phyloP scores from a whole-genome alignment of 306 rosid genomes.

The Cucurbita maxima region DNA sequence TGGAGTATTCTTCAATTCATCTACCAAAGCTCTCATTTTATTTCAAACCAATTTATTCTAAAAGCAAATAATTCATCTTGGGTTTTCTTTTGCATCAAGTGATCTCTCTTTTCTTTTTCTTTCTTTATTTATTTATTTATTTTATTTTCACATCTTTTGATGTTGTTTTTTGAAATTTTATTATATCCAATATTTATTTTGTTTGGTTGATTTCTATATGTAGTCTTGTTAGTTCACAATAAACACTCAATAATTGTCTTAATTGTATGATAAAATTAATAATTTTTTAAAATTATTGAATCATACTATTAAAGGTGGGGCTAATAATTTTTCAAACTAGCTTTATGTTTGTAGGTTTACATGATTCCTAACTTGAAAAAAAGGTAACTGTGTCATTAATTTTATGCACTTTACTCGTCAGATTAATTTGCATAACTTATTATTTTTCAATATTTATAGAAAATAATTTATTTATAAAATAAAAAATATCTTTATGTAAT shows the following conservation, averaged over 20 bases:
- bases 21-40: neutral
- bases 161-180: neutral
- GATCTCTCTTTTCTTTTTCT: neutral
- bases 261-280: neutral
- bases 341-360: neutral
- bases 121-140: neutral
- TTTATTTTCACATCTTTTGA: neutral
- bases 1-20: neutral
- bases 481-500: too few relatives aligned
- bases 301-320: neutral
- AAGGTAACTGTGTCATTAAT: neutral
- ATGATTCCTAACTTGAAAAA: neutral
- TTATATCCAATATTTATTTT: neutral
- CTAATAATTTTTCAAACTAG: neutral
- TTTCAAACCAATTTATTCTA: neutral
- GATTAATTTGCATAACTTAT: neutral
- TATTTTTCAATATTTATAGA: too few relatives aligned
- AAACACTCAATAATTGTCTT: neutral
- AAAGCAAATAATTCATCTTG: neutral
- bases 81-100: slow-evolving; percentile 1
- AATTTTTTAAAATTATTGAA: neutral
- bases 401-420: neutral
- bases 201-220: neutral
- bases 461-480: too few relatives aligned
- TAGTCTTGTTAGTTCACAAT: neutral